These are phyloP conservation scores for Candida easanensis DNA, from an alignment of 805 yeast species.

Conservation along the genomic window DNA sequence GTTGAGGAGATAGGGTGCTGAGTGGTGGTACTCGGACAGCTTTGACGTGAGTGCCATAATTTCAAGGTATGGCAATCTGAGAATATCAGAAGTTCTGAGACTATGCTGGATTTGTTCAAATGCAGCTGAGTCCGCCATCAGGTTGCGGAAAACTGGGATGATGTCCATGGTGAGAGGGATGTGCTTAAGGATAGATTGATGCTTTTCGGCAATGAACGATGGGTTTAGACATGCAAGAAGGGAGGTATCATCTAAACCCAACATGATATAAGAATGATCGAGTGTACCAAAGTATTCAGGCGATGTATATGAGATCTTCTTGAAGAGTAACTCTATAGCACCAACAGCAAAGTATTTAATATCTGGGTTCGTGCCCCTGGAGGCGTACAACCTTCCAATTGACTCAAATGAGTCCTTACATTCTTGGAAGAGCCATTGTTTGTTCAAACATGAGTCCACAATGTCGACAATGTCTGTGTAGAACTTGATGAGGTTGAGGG, in stretches of 20 bases:
- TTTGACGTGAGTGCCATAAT: constrained; percentile 15
- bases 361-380: constrained; percentile 12
- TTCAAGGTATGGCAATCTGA: constrained; percentile 23
- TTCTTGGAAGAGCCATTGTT: constrained; percentile 20
- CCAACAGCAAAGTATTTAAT: constrained; percentile 18
- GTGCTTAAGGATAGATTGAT: constrained; percentile 10
- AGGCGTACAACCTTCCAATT: constrained; percentile 15
- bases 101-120: constrained; percentile 12
- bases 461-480: constrained; percentile 18
- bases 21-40: constrained; percentile 12
- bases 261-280: constrained; percentile 13
- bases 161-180: constrained; percentile 12
- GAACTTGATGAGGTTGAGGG: constrained; percentile 18
- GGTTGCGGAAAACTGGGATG: constrained; percentile 16
- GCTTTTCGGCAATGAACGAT: constrained; percentile 13
- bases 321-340: constrained; percentile 16
- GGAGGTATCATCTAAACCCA: constrained; percentile 4
- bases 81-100: constrained; percentile 9
- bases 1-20: constrained; percentile 13
- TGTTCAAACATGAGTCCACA: constrained; percentile 10
- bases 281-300: constrained; percentile 6
- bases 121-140: constrained; percentile 6
- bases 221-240: constrained; percentile 21
- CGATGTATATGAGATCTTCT: constrained; percentile 18
- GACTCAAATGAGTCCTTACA: constrained; percentile 10